Conservation (phyloP, 371 early-diverging fungal species). For the Actinomucor elegans region DNA sequence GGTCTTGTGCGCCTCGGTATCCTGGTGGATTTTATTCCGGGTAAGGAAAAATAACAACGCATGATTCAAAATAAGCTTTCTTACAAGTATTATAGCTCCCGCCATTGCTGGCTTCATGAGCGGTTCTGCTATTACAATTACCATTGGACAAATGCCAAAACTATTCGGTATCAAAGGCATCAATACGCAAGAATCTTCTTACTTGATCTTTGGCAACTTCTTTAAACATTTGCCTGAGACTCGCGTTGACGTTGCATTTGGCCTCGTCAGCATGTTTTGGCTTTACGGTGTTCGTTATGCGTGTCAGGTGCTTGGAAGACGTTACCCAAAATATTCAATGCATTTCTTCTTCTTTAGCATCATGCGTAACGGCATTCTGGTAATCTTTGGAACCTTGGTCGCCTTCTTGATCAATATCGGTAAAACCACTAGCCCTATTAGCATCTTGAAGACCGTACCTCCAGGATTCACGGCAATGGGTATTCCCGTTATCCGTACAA, state of each 20-base stretch:
- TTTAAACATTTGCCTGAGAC: conserved; percentile 46
- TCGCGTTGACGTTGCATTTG: conserved; percentile 53
- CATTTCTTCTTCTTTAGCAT: conserved; percentile 52
- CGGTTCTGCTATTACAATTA: conserved; percentile 79
- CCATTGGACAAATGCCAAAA: conserved; percentile 73
- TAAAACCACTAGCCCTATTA: conserved; percentile 38
- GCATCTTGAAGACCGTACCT: conserved; percentile 71
- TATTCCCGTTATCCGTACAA: conserved; percentile 44
- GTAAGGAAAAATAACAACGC: not conserved
- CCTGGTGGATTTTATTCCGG: conserved; percentile 85
- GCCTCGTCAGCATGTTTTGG: conserved; percentile 43
- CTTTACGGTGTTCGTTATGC: conserved; percentile 47
- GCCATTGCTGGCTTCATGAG: conserved; percentile 72
- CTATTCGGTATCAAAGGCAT: conserved; percentile 72
- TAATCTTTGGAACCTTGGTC: conserved; percentile 45
- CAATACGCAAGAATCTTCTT: conserved; percentile 57
- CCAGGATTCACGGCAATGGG: conserved; percentile 63
- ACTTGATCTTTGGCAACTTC: conserved; percentile 57
- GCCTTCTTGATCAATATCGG: conserved; percentile 46
- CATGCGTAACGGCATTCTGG: conserved; percentile 48
- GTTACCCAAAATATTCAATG: conserved; percentile 43
- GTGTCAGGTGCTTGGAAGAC: conserved; percentile 29
- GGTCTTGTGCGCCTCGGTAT: conserved; percentile 82
- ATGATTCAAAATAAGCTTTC: not conserved
- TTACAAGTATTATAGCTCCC: conserved; percentile 21